Base-by-base conservation (phyloP, 257 asterid genomes). In the Ocimum tenuiflorum region DNA sequence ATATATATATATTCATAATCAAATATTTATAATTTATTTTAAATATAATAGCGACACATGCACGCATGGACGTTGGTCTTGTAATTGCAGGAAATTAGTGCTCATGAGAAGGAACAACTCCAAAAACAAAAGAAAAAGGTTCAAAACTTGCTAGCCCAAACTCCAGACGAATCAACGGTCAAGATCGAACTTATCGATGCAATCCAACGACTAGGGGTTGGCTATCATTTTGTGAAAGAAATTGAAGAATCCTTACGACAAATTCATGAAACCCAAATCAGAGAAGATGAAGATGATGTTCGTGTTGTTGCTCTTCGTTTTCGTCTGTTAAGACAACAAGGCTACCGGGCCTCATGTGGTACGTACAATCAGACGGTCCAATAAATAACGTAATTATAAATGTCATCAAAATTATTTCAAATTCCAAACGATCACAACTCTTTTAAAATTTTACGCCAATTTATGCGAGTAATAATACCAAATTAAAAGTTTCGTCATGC, bases 321-420 rank as follows among this genome's bases (percentile, higher is more conserved):
- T 27, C 79, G 82, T 60, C 41, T 80, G 13, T 78, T 77, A 0
- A 70, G 82, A 38, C 78, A 80, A 22, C 70, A 67, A 13, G 80
- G 80, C 2, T 67, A 57, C 24, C n/a, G 35, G 56, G 68, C 75
- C 29, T 58, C 78, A 0, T 51, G 42, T 9, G 80, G 80, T 80
- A 42, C 4, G 60, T n/a, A n/a, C n/a, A n/a, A n/a, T n/a, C n/a
- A n/a, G n/a, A n/a, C n/a, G n/a, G n/a, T n/a, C n/a, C n/a, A n/a
- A n/a, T n/a, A n/a, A n/a, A n/a, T n/a, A n/a, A n/a, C n/a, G n/a
- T n/a, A n/a, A n/a, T n/a, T n/a, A n/a, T n/a, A n/a, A n/a, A n/a
- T n/a, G n/a, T n/a, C n/a, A n/a, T n/a, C n/a, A n/a, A n/a, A n/a
- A n/a, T n/a, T n/a, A n/a, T n/a, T n/a, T n/a, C n/a, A n/a, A n/a